Conservation (phyloP, 2,329 filamentous ascomycete species). For the Alternaria rosae region DNA sequence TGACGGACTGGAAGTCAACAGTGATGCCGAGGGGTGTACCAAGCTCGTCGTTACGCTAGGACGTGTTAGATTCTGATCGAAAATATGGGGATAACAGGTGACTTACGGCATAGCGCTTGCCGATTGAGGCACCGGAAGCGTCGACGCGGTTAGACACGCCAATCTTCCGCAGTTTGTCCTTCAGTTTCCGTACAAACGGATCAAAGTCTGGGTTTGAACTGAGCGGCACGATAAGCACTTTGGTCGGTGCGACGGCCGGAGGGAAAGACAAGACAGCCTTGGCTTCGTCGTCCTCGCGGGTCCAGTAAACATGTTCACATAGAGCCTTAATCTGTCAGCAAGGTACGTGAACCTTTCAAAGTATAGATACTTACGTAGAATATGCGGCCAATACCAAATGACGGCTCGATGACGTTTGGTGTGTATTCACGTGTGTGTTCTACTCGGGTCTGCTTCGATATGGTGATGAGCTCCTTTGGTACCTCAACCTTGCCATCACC, state of each 20-base stretch:
- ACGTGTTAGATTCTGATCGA: slow-evolving; percentile 22
- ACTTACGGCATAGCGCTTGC: slow-evolving; percentile 75
- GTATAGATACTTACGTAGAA: slow-evolving; percentile 67
- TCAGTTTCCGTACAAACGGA: slow-evolving; percentile 76
- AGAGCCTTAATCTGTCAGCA: slow-evolving; percentile 71
- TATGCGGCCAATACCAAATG: slow-evolving; percentile 95
- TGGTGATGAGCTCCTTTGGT: slow-evolving; percentile 77
- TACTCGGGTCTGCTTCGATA: slow-evolving; percentile 82
- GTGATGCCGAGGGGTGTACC: slow-evolving; percentile 94
- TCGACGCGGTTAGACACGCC: slow-evolving; percentile 87
- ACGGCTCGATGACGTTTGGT: slow-evolving; percentile 96
- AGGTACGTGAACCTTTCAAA: neutral
- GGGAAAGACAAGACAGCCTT: slow-evolving; percentile 81
- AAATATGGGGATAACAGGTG: neutral
- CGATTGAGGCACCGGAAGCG: slow-evolving; percentile 88
- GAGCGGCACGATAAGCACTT: slow-evolving; percentile 90
- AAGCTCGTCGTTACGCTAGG: slow-evolving; percentile 84
- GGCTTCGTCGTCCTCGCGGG: slow-evolving; percentile 80
- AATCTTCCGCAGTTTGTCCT: slow-evolving; percentile 75
- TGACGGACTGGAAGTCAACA: slow-evolving; percentile 91
- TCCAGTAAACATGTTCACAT: slow-evolving; percentile 97
- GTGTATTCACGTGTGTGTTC: slow-evolving; percentile 91
- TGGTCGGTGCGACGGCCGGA: slow-evolving; percentile 85
- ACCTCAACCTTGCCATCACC: slow-evolving; percentile 79
- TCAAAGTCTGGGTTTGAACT: slow-evolving; percentile 82